Conservation (phyloP, 352 stramenopile genomes). For the Phytophthora syringae region DNA sequence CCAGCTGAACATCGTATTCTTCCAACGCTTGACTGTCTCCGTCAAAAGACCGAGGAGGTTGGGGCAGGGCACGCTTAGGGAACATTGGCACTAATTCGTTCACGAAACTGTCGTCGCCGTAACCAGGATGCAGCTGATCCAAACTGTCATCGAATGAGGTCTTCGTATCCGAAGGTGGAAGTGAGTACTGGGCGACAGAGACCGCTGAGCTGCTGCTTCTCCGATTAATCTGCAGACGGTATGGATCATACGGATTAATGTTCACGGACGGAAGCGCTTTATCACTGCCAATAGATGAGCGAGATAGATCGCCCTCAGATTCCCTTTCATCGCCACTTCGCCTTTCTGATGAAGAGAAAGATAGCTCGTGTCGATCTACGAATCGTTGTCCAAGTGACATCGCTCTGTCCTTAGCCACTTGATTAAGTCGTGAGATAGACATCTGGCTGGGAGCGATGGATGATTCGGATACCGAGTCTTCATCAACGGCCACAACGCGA, state of each 20-base stretch:
- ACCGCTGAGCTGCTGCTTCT: constrained; percentile 35
- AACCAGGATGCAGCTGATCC: constrained; percentile 17
- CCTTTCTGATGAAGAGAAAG: constrained; percentile 32
- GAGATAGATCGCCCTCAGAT: not conserved
- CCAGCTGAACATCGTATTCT: constrained; percentile 47
- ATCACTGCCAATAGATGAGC: constrained; percentile 5
- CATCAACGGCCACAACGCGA: not conserved
- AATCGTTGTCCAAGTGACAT: constrained; percentile 26
- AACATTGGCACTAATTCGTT: constrained; percentile 77
- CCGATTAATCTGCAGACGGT: constrained; percentile 35
- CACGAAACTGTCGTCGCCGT: constrained; percentile 52
- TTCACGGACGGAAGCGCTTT: constrained; percentile 3
- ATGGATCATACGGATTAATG: constrained; percentile 19
- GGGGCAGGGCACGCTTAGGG: constrained; percentile 17
- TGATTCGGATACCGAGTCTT: constrained; percentile 25
- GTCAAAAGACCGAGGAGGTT: constrained; percentile 13
- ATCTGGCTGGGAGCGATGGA: constrained; percentile 31
- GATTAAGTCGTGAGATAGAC: constrained; percentile 22
- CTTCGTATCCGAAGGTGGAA: constrained; percentile 64
- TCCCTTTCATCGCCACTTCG: constrained; percentile 17
- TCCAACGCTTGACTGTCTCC: constrained; percentile 25
- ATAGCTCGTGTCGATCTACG: constrained; percentile 33
- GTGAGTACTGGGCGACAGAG: constrained; percentile 59
- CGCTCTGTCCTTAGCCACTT: constrained; percentile 22
- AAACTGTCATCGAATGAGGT: constrained; percentile 68